phyloP scores from a whole-genome alignment of 1,284 basidiomycete species.

The Ustilago sp. region DNA sequence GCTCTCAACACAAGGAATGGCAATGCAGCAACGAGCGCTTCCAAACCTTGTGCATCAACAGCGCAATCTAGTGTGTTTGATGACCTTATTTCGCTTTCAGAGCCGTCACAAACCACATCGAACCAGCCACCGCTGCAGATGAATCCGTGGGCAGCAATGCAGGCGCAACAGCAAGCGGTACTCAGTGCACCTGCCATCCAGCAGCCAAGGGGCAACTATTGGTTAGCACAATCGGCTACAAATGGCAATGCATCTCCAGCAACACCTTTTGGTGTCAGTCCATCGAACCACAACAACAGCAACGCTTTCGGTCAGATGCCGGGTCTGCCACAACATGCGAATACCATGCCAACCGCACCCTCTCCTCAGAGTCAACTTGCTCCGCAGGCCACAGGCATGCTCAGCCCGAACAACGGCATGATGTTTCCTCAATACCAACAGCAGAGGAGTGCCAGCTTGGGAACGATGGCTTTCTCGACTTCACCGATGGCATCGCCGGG shows the following conservation, averaged over 20 bases:
- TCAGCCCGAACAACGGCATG: conserved; percentile 25
- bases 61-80: conserved; percentile 54
- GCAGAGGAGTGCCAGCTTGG: conserved; percentile 39
- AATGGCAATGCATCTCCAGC: conserved; percentile 12
- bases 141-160: conserved; percentile 50
- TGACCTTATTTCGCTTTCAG: conserved; percentile 47
- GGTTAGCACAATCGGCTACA: conserved; percentile 14
- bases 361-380: conserved; percentile 10
- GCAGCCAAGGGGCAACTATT: conserved; percentile 40
- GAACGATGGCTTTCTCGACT: conserved; percentile 47
- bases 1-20: conserved; percentile 30
- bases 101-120: conserved; percentile 18
- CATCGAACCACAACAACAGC: conserved; percentile 20
- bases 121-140: conserved; percentile 50
- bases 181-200: conserved; percentile 46
- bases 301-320: conserved; percentile 16
- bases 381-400: conserved; percentile 27
- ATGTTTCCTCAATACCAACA: conserved; percentile 42
- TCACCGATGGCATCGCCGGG: conserved; percentile 36
- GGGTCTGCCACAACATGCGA: conserved; percentile 29
- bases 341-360: conserved; percentile 17
- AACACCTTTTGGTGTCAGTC: conserved; percentile 20
- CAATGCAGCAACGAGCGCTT: conserved; percentile 1
- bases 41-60: conserved; percentile 19
- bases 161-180: conserved; percentile 46